A percentile compares a stretch with the other conserved stretches of the same genome.
phyloP scores from a whole-genome alignment of 345 rosid species.

The Kernera saxatilis region DNA sequence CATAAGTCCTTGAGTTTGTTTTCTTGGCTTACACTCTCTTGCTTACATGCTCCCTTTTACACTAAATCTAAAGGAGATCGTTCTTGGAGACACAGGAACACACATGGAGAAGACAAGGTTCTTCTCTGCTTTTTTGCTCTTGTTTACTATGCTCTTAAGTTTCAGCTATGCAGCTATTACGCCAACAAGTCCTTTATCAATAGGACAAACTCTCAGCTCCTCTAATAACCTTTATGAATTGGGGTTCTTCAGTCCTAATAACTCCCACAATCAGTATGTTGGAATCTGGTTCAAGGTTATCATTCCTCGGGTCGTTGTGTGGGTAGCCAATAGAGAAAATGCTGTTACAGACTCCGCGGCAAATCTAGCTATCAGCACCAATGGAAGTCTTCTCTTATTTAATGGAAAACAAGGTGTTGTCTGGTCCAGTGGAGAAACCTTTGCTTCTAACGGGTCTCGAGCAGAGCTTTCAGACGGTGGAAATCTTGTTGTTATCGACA shows the following conservation, averaged over 20 bases:
- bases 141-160: not conserved
- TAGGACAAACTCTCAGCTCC: slow-evolving; percentile 14
- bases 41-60: not conserved
- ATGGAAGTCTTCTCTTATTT: slow-evolving; percentile 19
- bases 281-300: slow-evolving; percentile 39
- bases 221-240: slow-evolving; percentile 9
- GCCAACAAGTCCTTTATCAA: not conserved
- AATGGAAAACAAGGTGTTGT: not conserved
- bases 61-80: not conserved
- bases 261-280: slow-evolving; percentile 15
- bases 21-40: not conserved
- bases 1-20: not conserved
- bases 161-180: slow-evolving; percentile 4
- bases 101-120: not conserved
- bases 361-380: slow-evolving; percentile 6
- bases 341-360: slow-evolving; percentile 23
- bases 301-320: slow-evolving; percentile 16
- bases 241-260: slow-evolving; percentile 30
- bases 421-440: slow-evolving; percentile 18
- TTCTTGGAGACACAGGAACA: not conserved
- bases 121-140: not conserved
- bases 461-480: slow-evolving; percentile 54
- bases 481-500: slow-evolving; percentile 50
- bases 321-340: slow-evolving; percentile 49
- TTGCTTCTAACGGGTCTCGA: slow-evolving; percentile 8